These are phyloP conservation scores for Erythrophleum fordii DNA, from an alignment of 306 rosid species.

Conservation along the genomic window DNA sequence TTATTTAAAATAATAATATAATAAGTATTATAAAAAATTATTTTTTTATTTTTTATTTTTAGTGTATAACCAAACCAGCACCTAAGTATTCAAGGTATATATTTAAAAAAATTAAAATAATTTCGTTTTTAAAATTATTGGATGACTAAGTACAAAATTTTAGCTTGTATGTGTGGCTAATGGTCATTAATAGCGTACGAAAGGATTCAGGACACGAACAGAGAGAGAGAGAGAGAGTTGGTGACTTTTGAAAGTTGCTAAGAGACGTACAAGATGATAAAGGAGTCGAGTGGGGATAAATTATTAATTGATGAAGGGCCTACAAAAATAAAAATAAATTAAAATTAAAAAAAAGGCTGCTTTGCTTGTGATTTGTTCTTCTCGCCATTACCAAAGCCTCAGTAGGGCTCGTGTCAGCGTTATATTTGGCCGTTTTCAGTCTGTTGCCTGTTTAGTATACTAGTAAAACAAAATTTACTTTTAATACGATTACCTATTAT, in stretches of 20 bases:
- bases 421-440: neutral
- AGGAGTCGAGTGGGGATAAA: slow-evolving; percentile 34
- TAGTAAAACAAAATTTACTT: neutral
- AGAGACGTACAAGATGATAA: slow-evolving; percentile 53
- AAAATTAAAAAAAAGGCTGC: neutral
- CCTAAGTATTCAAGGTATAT: no score
- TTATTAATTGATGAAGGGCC: neutral
- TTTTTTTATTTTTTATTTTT: no score
- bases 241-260: slow-evolving; percentile 66
- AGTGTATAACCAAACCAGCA: no score
- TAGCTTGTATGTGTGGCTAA: slow-evolving; percentile 4
- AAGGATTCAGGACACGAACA: slow-evolving; percentile 1
- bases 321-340: neutral
- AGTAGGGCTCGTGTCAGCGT: neutral
- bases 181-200: neutral
- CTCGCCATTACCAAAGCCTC: neutral
- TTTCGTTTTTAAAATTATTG: neutral
- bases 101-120: neutral
- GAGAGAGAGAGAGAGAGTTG: neutral
- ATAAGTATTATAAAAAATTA: no score
- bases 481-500: neutral
- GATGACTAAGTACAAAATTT: neutral
- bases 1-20: no score
- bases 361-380: neutral
- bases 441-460: neutral